Evolutionary conservation across 257 asterid species (phyloP).

Genomic region (Oldenlandia corymbosa): DNA sequence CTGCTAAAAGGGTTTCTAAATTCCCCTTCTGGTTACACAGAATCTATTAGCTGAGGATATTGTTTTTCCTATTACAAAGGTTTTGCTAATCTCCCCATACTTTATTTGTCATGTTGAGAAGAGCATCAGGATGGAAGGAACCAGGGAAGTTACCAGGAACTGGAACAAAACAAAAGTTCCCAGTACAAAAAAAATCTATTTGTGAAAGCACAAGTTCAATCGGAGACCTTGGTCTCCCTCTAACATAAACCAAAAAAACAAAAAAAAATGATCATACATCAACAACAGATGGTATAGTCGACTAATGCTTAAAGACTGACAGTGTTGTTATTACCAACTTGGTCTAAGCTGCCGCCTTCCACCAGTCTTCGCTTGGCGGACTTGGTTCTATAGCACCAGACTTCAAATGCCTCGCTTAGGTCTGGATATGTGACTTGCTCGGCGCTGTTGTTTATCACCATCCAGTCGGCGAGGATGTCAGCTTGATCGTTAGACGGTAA

Average conservation of each 20-base stretch:
- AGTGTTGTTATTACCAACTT: conserved; percentile 25
- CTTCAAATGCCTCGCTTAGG: conserved; percentile 78
- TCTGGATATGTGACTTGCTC: conserved; percentile 62
- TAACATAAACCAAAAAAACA: background rate
- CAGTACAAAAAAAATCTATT: background rate
- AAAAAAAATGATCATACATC: background rate
- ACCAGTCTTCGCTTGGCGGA: conserved; percentile 69
- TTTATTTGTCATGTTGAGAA: background rate
- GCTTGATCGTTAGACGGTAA: conserved; percentile 78
- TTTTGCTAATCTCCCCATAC: background rate
- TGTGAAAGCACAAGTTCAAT: background rate
- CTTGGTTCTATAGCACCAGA: conserved; percentile 78
- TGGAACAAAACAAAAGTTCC: background rate
- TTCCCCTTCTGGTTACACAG: background rate
- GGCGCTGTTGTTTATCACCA: too few relatives aligned
- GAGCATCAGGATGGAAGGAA: background rate
- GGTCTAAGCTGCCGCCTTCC: conserved; percentile 36
- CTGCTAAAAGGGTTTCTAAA: background rate
- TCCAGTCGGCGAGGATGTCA: conserved; percentile 67
- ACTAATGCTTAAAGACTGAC: conserved; percentile 31
- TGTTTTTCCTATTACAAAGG: background rate
- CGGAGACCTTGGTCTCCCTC: conserved; percentile 4
- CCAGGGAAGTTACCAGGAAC: background rate
- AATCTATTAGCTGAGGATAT: background rate
- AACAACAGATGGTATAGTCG: background rate